Conservation (phyloP, 345 rosid genomes). For the Eucalyptus victrix region DNA sequence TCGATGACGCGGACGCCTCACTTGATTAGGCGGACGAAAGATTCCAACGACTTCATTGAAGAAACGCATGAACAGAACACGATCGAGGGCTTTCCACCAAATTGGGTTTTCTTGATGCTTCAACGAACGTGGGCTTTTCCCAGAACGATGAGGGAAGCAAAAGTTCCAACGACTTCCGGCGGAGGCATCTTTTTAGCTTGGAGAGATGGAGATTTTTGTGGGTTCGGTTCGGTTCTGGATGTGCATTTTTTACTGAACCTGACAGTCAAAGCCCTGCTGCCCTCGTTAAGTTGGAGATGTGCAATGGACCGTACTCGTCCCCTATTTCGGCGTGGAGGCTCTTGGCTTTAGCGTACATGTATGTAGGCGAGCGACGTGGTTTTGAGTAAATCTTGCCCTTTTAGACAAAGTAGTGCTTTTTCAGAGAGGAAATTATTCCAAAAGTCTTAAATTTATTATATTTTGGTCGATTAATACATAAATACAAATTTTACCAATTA, state of each 20-base stretch:
- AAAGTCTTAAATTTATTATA: no score
- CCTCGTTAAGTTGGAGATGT: not conserved
- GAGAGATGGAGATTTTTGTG: not conserved
- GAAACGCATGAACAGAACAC: not conserved
- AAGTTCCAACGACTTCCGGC: not conserved
- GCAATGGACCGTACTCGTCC: not conserved
- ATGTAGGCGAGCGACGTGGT: not conserved
- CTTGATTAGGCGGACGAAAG: not conserved
- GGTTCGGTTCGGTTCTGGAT: not conserved
- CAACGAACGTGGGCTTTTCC: not conserved
- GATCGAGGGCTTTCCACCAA: not conserved
- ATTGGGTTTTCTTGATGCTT: not conserved
- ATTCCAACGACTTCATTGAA: not conserved
- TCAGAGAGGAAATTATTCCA: rapidly evolving
- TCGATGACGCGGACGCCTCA: not conserved
- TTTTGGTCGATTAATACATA: not conserved
- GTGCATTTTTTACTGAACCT: not conserved
- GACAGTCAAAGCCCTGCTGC: not conserved
- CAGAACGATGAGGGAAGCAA: not conserved
- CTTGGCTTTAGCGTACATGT: not conserved
- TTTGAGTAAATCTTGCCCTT: not conserved
- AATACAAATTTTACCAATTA: no score
- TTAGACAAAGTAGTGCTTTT: not conserved
- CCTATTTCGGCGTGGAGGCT: not conserved
- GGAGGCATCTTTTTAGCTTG: not conserved